Base-by-base conservation (phyloP, 23 red algal genomes). In the Rhodosorus marinus region DNA sequence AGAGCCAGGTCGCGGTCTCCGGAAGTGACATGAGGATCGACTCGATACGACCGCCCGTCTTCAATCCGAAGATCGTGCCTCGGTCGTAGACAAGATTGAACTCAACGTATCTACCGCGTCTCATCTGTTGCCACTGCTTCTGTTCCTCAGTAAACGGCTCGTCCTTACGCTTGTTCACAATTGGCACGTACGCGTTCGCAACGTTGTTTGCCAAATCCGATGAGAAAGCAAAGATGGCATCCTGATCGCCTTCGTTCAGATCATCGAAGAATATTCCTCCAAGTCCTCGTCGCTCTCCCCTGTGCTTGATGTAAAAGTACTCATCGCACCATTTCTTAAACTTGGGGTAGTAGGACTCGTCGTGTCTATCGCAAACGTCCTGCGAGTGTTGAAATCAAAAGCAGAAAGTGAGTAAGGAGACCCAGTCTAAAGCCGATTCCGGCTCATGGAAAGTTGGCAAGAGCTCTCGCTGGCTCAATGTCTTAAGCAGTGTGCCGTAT, bases 211-310 rank as follows among this genome's bases (percentile, higher is more conserved):
- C 51, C 32, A 69, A 72, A 40, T 85, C 90, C 5, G 52, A 42
- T 41, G 69, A 74, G 29, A 98, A 98, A 31, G 69, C 47, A 26
- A 98, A 70, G 20, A 85, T 60, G 26, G 80, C 57, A 36, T 80
- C 73, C 8, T 65, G 42, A 22, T 38, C 22, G 33, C 73, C 57
- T 49, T 84, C 90, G 49, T 84, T 84, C 23, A 98, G 57, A 54
- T 98, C 90, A 38, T 98, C 90, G 48, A 98, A 98, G 31, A 98
- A 98, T 24, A 98, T 80, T 4, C 90, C 90, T 17, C 90, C 90
- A 24, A 98, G 58, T 26, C 90, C 90, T 31, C 90, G 70, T 26
- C 70, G 33, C 31, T 98, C 90, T 19, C 77, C 90, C 22, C 90
- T 55, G 47, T 98, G 90, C 48, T 67, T 72, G 57, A 85, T 98